Evolutionary conservation across 768 basidiomycete genomes (phyloP).

Genomic region (Panus rudis): DNA sequence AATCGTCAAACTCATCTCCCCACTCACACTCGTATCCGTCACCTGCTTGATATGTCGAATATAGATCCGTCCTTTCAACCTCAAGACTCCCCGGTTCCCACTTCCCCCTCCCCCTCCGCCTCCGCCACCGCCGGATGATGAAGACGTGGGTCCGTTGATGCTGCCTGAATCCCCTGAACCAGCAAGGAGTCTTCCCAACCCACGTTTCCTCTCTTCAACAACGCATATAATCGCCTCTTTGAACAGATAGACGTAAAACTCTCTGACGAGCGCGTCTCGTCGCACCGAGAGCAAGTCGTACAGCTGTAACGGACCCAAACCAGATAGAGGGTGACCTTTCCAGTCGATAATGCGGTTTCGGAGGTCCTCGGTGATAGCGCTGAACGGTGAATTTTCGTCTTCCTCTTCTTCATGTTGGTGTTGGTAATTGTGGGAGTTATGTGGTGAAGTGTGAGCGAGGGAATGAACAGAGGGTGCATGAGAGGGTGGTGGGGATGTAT

Average conservation of each 20-base stretch:
- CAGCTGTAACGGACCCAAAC: constrained; percentile 84
- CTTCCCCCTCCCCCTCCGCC: constrained; percentile 32
- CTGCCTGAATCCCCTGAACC: constrained; percentile 3
- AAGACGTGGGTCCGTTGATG: constrained; percentile 31
- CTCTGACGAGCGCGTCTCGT: constrained; percentile 82
- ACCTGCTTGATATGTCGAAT: constrained; percentile 91
- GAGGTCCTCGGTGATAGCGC: constrained; percentile 81
- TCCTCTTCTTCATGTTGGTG: constrained; percentile 19
- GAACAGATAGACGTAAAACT: constrained; percentile 96
- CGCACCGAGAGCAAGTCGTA: constrained; percentile 88
- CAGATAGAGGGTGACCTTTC: constrained; percentile 90
- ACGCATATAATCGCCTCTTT: constrained; percentile 97
- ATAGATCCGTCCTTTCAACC: constrained; percentile 93
- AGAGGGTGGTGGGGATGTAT: background rate
- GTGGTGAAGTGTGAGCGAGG: constrained; percentile 4
- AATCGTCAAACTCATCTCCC: constrained; percentile 91
- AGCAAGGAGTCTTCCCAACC: constrained; percentile 67
- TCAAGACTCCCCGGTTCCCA: constrained; percentile 44
- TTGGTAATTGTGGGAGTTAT: constrained; percentile 1
- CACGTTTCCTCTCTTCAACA: constrained; percentile 88
- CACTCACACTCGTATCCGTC: constrained; percentile 66
- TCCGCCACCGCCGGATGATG: constrained; percentile 43
- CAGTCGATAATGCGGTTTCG: constrained; percentile 89
- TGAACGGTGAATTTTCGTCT: constrained; percentile 74
- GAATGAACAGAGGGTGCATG: constrained; percentile 2